phyloP scores from a whole-genome alignment of 805 yeast genomes.

The Candida tallmaniae region DNA sequence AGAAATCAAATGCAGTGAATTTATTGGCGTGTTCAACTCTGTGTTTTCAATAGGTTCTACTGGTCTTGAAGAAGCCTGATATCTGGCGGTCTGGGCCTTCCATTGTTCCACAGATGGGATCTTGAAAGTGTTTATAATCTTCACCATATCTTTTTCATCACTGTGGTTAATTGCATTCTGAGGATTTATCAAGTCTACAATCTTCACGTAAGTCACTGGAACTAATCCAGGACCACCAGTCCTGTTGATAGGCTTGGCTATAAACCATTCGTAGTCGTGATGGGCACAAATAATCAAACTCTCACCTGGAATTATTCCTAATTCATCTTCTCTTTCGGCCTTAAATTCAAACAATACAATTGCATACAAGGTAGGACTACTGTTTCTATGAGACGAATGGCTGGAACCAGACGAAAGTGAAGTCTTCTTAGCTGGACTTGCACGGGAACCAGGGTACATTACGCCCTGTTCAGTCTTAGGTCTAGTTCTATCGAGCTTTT shows the following conservation, averaged over 20 bases:
- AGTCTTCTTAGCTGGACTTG: neutral
- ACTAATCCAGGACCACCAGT: slow-evolving; percentile 97
- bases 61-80: slow-evolving; percentile 84
- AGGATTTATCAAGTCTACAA: slow-evolving; percentile 63
- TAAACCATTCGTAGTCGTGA: slow-evolving; percentile 95
- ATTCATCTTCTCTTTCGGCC: slow-evolving; percentile 82
- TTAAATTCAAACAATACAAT: slow-evolving; percentile 79
- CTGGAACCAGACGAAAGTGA: neutral
- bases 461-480: slow-evolving; percentile 19
- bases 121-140: slow-evolving; percentile 57
- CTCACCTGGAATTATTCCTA: slow-evolving; percentile 81
- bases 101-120: slow-evolving; percentile 94
- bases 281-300: slow-evolving; percentile 92
- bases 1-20: neutral
- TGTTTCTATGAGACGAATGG: slow-evolving; percentile 15
- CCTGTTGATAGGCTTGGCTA: slow-evolving; percentile 92
- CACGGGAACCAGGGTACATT: neutral
- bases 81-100: slow-evolving; percentile 86
- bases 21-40: neutral
- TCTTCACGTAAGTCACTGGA: slow-evolving; percentile 84
- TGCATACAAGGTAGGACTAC: slow-evolving; percentile 64
- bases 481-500: slow-evolving; percentile 62
- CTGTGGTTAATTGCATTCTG: slow-evolving; percentile 8
- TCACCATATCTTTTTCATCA: slow-evolving; percentile 45
- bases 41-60: neutral